Base-by-base conservation (phyloP, 768 basidiomycete species). In the Rhizopogon vesiculosus region DNA sequence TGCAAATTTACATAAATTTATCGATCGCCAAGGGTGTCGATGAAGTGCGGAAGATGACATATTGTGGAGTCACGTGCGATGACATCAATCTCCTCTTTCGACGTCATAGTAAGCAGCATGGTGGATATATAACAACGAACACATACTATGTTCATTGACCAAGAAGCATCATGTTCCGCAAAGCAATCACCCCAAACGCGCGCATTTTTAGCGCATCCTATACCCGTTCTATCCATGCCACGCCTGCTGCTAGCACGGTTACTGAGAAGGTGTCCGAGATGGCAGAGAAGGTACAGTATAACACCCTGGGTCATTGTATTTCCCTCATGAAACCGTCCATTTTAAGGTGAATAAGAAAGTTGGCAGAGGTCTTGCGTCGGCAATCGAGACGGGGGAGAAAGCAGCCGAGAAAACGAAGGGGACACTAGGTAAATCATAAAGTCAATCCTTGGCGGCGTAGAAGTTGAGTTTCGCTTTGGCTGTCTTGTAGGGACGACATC, bases 311-410 rank as follows among this genome's bases (percentile, higher is more conserved):
- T 7, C 33, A 9, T 13, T 16, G 8, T 22, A 15, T 25, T 41
- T 4, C 19, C 18, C 18, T 55, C 22, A 22, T n/a, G 28, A 44
- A n/a, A 44, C 9, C 18, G 18, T 40, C 13, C 7, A 7, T 45
- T 38, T 28, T 19, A 54, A 77, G 74, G 69, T 76, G 16, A 78
- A 76, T 66, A 76, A 70, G 59, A 66, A 65, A 25, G 69, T 74
- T 19, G 77, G 76, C 3, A 33, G 66, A 48, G 68, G 69, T 16
- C 61, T 78, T n/a, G 76, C 76, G 5, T 66, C 67, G 2, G 75
- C 70, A 5, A 73, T 78, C 51, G 78, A 76, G 58, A 72, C 65
- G 19, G 77, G 72, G 15, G 74, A 78, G 60, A 60, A 69, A 56
- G 76, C 65, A 3, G 71, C 72, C 7, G 71, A 72, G 56, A 66